These are phyloP conservation scores for Kwoniella bestiolae DNA, from an alignment of 768 basidiomycete genomes.

Conservation along the genomic window DNA sequence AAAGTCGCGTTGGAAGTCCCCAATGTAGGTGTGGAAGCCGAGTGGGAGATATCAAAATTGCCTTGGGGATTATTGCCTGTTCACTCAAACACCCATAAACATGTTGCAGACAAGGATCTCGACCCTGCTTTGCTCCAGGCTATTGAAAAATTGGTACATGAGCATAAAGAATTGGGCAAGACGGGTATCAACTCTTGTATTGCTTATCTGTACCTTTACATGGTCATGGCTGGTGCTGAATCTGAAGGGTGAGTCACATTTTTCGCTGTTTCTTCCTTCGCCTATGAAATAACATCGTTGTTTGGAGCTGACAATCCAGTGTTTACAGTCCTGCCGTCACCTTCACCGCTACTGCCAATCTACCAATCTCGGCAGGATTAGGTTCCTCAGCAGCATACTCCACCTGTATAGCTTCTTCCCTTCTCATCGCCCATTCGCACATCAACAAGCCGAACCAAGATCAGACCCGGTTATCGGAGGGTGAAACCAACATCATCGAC, in stretches of 20 bases:
- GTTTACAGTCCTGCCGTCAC: conserved; percentile 62
- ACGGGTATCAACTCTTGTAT: conserved; percentile 61
- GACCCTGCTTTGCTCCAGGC: conserved; percentile 76
- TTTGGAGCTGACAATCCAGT: background rate
- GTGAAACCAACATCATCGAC: conserved; percentile 79
- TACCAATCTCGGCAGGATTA: conserved; percentile 93
- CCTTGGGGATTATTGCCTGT: conserved; percentile 50
- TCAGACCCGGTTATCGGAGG: conserved; percentile 64
- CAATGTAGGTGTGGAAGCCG: conserved; percentile 71
- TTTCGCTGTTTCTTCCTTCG: no score
- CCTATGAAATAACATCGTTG: background rate
- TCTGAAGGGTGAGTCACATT: conserved; percentile 66
- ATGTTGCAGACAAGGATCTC: conserved; percentile 63
- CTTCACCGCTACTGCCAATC: conserved; percentile 79
- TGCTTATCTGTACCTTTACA: conserved; percentile 92
- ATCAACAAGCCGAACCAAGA: conserved; percentile 59
- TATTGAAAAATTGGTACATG: conserved; percentile 61
- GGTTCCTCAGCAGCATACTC: conserved; percentile 98
- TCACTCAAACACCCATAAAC: conserved; percentile 61
- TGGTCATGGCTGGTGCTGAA: conserved; percentile 67
- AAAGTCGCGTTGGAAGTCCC: conserved; percentile 75
- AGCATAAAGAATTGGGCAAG: conserved; percentile 55
- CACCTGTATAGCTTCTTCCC: conserved; percentile 76
- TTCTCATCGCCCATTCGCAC: conserved; percentile 75
- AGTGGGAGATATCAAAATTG: conserved; percentile 73